Evolutionary conservation across 139 green algal species (phyloP).

Genomic region (Closterium sp.): DNA sequence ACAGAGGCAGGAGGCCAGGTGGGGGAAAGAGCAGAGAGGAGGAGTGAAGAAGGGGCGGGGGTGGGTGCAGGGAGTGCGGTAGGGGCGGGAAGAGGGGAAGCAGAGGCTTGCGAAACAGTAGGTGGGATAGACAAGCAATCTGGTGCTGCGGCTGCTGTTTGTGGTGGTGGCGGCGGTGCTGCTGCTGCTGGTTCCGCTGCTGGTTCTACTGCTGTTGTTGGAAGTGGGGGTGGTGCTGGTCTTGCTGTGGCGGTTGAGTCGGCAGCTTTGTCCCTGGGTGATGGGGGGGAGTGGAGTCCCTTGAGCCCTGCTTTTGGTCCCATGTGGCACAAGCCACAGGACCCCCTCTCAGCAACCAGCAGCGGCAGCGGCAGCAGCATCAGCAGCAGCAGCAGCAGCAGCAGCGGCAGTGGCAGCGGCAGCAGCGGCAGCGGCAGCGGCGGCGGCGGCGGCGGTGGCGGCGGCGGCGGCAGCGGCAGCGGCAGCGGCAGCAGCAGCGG

Average conservation of each 20-base stretch:
- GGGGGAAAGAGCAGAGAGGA: too few species aligned
- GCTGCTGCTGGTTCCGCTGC: background rate
- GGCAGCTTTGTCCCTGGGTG: background rate
- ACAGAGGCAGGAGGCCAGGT: too few species aligned
- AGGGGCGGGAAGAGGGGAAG: background rate
- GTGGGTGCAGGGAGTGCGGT: too few species aligned
- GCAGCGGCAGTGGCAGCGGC: too few species aligned
- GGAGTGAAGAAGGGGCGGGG: too few species aligned
- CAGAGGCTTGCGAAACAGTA: background rate
- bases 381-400: too few species aligned
- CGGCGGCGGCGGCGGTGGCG: too few species aligned
- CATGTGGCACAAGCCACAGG: background rate
- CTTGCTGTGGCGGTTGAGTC: background rate
- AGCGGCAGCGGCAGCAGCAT: too few species aligned
- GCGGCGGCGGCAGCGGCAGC: too few species aligned
- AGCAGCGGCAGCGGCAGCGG: too few species aligned
- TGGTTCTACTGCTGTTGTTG: background rate
- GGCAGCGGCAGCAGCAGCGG: too few species aligned
- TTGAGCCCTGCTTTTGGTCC: background rate
- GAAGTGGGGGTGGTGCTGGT: background rate
- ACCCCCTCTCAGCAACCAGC: too few species aligned
- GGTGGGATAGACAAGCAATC: background rate
- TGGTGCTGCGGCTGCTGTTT: background rate
- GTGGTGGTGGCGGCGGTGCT: background rate
- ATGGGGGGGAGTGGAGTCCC: background rate